These are phyloP conservation scores for Acephala macrosclerotiorum DNA, from an alignment of 2,329 filamentous ascomycete genomes.

Conservation along the genomic window DNA sequence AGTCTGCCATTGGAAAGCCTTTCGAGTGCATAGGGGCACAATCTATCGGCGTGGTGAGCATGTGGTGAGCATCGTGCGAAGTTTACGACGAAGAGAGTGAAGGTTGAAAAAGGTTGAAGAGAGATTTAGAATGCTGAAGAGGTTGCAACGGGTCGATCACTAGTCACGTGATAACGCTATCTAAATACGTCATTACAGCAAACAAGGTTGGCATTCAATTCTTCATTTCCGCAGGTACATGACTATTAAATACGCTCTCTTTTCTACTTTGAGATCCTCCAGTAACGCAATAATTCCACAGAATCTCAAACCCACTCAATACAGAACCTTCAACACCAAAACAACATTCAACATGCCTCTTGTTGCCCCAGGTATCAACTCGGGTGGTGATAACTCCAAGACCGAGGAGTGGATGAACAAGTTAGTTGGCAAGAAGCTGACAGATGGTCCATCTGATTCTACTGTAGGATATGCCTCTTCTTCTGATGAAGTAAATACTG, in stretches of 20 bases:
- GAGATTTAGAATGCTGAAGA: background rate
- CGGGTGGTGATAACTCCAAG: conserved; percentile 45
- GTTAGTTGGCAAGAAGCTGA: conserved; percentile 66
- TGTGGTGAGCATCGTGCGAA: conserved; percentile 2
- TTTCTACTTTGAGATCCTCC: background rate
- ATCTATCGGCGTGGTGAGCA: background rate
- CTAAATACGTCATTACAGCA: conserved; percentile 8
- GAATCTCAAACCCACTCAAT: conserved; percentile 23
- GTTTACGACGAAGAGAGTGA: background rate
- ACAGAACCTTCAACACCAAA: conserved; percentile 27
- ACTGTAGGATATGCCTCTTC: conserved; percentile 53
- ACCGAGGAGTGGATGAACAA: conserved; percentile 67
- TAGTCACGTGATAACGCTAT: background rate
- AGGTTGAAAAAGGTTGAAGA: background rate
- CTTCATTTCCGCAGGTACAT: background rate
- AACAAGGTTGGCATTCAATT: conserved; percentile 14
- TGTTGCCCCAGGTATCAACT: conserved; percentile 65
- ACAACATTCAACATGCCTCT: conserved; percentile 64
- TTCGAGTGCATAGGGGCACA: background rate
- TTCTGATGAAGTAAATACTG: background rate
- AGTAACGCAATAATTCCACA: background rate
- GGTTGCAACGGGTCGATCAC: background rate
- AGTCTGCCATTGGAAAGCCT: background rate
- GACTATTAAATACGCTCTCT: background rate
- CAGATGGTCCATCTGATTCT: conserved; percentile 60